phyloP scores from a whole-genome alignment of 192 early-diverging fungal genomes.

The Oehlia diaphana region DNA sequence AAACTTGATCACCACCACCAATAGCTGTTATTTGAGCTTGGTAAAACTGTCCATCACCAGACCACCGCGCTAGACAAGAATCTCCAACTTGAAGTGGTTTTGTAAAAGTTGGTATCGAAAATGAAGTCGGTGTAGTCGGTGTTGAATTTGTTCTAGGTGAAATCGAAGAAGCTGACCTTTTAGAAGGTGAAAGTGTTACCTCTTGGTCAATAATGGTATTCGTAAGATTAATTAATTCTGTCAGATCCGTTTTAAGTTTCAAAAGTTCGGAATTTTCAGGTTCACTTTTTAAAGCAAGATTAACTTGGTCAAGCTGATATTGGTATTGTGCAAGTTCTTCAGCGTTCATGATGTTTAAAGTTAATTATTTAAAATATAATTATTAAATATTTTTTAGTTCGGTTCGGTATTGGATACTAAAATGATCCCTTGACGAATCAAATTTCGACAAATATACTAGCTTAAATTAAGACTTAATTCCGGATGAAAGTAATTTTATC shows the following conservation, averaged over 20 bases:
- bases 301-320: slow-evolving; percentile 41
- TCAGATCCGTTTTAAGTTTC: slow-evolving; percentile 65
- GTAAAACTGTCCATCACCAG: slow-evolving; percentile 68
- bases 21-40: slow-evolving; percentile 59
- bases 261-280: slow-evolving; percentile 68
- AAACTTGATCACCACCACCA: slow-evolving; percentile 54
- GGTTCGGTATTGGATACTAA: too few species aligned
- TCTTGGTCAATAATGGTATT: slow-evolving; percentile 43
- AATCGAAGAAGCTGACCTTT: slow-evolving; percentile 27
- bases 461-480: too few species aligned
- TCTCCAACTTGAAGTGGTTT: slow-evolving; percentile 50
- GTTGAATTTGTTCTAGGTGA: slow-evolving; percentile 19
- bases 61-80: slow-evolving; percentile 63
- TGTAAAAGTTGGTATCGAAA: neutral
- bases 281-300: slow-evolving; percentile 65
- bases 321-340: slow-evolving; percentile 31
- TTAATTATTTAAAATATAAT: too few species aligned
- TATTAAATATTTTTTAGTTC: too few species aligned
- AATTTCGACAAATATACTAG: too few species aligned
- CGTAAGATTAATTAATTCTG: slow-evolving; percentile 68
- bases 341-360: slow-evolving; percentile 1
- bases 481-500: too few species aligned
- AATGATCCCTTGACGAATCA: too few species aligned
- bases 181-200: slow-evolving; percentile 12
- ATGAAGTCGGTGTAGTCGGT: slow-evolving; percentile 25